A percentile compares a stretch with the other conserved stretches of the same genome.
phyloP scores from a whole-genome alignment of 2,329 filamentous ascomycete genomes.

The Fusarium redolens region DNA sequence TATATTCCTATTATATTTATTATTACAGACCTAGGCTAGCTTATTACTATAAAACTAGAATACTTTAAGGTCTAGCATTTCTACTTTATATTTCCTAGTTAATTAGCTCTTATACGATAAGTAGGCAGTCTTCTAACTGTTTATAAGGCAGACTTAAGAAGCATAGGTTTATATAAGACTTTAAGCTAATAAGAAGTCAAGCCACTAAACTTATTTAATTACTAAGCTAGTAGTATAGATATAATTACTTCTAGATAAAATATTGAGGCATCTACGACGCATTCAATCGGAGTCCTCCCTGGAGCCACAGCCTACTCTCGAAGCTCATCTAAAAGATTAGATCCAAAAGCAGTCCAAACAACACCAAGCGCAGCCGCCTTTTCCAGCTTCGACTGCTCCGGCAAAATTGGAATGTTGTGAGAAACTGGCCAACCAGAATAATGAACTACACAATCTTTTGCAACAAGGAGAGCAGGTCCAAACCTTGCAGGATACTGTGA shows the following conservation, averaged over 20 bases:
- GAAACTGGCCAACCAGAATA: not conserved
- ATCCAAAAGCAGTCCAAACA: not conserved
- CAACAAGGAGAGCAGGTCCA: not conserved
- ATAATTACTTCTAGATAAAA: not conserved
- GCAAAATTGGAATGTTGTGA: not conserved
- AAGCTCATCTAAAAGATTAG: not conserved
- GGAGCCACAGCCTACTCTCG: not conserved
- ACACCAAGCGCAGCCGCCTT: not conserved
- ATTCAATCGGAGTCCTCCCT: not conserved
- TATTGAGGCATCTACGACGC: not conserved
- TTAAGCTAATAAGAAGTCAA: too few relatives aligned
- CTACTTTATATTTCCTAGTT: too few relatives aligned
- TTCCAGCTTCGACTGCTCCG: not conserved
- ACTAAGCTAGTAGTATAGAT: too few relatives aligned
- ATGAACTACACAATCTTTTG: not conserved
- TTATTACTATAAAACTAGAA: too few relatives aligned
- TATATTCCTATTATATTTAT: too few relatives aligned
- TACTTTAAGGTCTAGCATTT: too few relatives aligned
- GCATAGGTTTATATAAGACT: too few relatives aligned
- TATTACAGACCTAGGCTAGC: too few relatives aligned
- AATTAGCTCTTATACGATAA: too few relatives aligned
- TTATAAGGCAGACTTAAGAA: too few relatives aligned
- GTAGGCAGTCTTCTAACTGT: too few relatives aligned
- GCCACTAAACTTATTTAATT: too few relatives aligned
- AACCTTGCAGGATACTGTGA: not conserved